phyloP scores from a whole-genome alignment of 768 basidiomycete genomes.

The Tricholoma saponaceum region DNA sequence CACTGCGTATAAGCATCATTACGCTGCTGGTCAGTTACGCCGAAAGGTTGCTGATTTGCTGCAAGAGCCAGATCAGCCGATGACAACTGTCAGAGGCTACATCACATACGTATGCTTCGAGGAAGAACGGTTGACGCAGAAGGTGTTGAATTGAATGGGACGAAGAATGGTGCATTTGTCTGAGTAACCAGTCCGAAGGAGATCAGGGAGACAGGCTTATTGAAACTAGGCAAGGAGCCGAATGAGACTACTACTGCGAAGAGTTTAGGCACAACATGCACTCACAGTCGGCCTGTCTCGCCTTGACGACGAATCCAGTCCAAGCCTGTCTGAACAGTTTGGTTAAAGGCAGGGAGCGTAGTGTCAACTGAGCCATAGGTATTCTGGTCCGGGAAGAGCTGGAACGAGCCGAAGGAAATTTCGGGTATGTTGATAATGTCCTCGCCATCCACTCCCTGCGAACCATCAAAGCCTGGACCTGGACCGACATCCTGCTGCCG shows the following conservation, averaged over 20 bases:
- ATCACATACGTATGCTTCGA: slow-evolving; percentile 11
- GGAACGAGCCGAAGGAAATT: slow-evolving; percentile 58
- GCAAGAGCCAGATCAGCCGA: background rate
- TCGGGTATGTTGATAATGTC: slow-evolving; percentile 56
- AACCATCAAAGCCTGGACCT: slow-evolving; percentile 56
- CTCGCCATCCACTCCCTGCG: slow-evolving; percentile 62
- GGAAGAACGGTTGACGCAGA: slow-evolving; percentile 35
- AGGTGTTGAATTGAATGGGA: slow-evolving; percentile 55
- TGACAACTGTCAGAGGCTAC: background rate
- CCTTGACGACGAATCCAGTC: slow-evolving; percentile 55
- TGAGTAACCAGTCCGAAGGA: slow-evolving; percentile 65
- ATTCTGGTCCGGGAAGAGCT: slow-evolving; percentile 67
- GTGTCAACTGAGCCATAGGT: slow-evolving; percentile 47
- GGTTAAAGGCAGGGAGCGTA: slow-evolving; percentile 46
- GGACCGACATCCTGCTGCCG: slow-evolving; percentile 39
- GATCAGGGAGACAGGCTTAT: slow-evolving; percentile 51
- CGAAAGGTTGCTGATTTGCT: slow-evolving; percentile 30
- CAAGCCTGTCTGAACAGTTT: slow-evolving; percentile 44
- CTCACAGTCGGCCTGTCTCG: slow-evolving; percentile 40
- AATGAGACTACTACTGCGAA: background rate
- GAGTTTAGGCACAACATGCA: background rate
- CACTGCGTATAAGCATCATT: slow-evolving; percentile 51
- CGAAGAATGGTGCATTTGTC: slow-evolving; percentile 46
- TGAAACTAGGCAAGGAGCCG: slow-evolving; percentile 33
- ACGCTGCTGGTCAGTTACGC: slow-evolving; percentile 50